Percentiles rank a stretch among this genome's conserved stretches.
Evolutionary conservation across 768 basidiomycete genomes (phyloP).

Genomic region (Lepiota venenata): DNA sequence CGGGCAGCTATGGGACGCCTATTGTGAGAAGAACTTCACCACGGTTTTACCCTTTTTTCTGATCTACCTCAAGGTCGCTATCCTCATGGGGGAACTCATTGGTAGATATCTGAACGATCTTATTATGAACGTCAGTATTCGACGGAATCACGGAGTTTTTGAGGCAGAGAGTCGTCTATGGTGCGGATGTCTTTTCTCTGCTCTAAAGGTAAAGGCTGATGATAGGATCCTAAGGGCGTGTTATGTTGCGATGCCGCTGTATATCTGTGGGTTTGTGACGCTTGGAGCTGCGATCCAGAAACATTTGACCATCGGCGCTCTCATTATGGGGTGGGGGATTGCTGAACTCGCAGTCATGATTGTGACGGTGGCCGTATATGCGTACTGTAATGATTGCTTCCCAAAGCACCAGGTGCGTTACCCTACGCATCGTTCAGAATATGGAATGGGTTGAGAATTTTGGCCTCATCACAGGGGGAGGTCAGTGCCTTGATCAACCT

Average conservation of each 20-base stretch:
- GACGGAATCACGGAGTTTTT: conserved; percentile 34
- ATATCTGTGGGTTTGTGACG: conserved; percentile 48
- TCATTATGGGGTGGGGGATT: conserved; percentile 62
- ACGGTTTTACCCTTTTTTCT: conserved; percentile 26
- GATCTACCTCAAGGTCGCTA: conserved; percentile 22
- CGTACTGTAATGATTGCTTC: conserved; percentile 28
- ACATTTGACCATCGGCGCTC: conserved; percentile 39
- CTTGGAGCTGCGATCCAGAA: conserved; percentile 50
- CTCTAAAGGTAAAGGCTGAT: too few species aligned
- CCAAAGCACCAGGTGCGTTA: conserved; percentile 26
- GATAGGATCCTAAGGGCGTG: conserved; percentile 34
- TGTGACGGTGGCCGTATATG: conserved; percentile 48
- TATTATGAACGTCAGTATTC: conserved; percentile 26
- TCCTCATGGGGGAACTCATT: conserved; percentile 31
- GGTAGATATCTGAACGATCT: conserved; percentile 35
- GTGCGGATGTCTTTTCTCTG: conserved; percentile 22
- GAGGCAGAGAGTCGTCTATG: conserved; percentile 47
- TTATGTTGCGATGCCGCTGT: conserved; percentile 50
- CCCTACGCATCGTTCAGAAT: neutral
- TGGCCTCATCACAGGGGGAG: conserved; percentile 35
- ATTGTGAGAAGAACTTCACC: neutral
- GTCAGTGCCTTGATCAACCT: conserved; percentile 55
- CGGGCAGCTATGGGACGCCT: conserved; percentile 8
- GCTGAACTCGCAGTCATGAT: conserved; percentile 47
- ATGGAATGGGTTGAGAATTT: neutral